These are phyloP conservation scores for Cinnamomum chago DNA, from an alignment of 164 flowering plant species.

Conservation along the genomic window DNA sequence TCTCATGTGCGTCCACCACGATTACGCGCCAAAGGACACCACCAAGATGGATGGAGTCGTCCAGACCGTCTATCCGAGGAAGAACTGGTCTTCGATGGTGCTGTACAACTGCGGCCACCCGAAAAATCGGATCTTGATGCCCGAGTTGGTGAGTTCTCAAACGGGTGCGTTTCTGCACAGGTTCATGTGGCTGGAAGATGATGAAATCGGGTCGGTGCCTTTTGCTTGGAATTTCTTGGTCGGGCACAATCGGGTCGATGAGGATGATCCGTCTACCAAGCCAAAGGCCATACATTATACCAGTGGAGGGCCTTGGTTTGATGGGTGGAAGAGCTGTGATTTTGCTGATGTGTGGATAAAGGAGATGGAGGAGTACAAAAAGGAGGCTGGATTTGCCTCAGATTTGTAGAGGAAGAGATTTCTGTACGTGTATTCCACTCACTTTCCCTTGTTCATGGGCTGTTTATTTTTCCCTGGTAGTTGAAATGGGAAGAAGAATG, in stretches of 20 bases:
- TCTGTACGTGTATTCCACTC: no score
- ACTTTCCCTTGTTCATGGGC: no score
- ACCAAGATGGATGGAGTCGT: slow-evolving; percentile 95
- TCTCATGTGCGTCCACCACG: slow-evolving; percentile 91
- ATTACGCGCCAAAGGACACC: slow-evolving; percentile 81
- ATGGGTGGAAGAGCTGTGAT: slow-evolving; percentile 83
- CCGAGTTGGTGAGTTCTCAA: slow-evolving; percentile 66
- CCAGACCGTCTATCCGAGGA: slow-evolving; percentile 84
- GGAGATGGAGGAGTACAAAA: slow-evolving; percentile 47
- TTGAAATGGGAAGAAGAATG: no score
- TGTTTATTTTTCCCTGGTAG: no score
- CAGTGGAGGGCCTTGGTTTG: slow-evolving; percentile 98
- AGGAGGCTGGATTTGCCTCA: neutral
- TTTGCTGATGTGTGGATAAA: slow-evolving; percentile 84
- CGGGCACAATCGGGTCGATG: slow-evolving; percentile 77
- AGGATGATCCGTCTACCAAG: slow-evolving; percentile 43
- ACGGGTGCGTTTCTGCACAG: slow-evolving; percentile 88
- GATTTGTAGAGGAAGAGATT: no score
- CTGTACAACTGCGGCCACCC: slow-evolving; percentile 86
- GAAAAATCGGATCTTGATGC: slow-evolving; percentile 62
- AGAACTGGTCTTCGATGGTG: slow-evolving; percentile 99
- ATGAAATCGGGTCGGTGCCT: slow-evolving; percentile 79
- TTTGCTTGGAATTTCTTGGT: slow-evolving; percentile 94
- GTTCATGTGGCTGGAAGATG: slow-evolving; percentile 89
- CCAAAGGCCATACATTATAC: slow-evolving; percentile 94